These are phyloP conservation scores for Imleria badia DNA, from an alignment of 768 basidiomycete genomes.

Conservation along the genomic window DNA sequence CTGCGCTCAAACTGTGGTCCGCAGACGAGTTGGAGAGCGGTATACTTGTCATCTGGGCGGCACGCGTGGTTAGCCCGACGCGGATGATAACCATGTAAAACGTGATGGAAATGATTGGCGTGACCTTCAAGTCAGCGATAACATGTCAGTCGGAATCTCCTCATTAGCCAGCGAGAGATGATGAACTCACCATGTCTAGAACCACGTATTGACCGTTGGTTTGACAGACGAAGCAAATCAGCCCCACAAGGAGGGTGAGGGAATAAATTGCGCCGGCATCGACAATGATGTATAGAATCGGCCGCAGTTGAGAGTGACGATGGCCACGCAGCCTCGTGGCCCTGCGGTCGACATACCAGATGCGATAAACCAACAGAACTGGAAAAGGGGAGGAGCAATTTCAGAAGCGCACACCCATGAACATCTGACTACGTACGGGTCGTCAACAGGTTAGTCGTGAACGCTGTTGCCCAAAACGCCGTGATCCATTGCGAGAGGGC, in stretches of 20 bases:
- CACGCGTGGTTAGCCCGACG: too few relatives aligned
- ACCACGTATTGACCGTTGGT: not conserved
- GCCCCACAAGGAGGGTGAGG: not conserved
- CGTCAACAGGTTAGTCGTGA: constrained; percentile 28
- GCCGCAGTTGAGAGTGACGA: not conserved
- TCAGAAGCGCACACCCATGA: not conserved
- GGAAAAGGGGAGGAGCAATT: not conserved
- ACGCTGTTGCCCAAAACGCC: constrained; percentile 18
- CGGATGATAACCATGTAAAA: not conserved
- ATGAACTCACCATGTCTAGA: not conserved
- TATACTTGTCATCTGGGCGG: too few relatives aligned
- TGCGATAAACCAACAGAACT: constrained; percentile 27
- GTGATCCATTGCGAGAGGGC: constrained; percentile 32
- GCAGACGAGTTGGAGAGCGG: not conserved
- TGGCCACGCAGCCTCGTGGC: constrained; percentile 2
- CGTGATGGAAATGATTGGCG: not conserved
- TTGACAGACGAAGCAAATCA: not conserved
- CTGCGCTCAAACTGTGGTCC: not conserved
- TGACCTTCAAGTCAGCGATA: not conserved
- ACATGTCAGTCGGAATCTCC: not conserved
- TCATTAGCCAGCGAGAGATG: too few relatives aligned
- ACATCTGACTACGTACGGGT: constrained; percentile 17
- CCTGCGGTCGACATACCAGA: constrained; percentile 21
- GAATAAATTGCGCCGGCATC: not conserved
- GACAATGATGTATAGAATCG: not conserved